Evolutionary conservation across 108 stramenopile genomes (phyloP), one percentile per base, ranked within the genome.

Genomic region (Skeletonema marinoi): DNA sequence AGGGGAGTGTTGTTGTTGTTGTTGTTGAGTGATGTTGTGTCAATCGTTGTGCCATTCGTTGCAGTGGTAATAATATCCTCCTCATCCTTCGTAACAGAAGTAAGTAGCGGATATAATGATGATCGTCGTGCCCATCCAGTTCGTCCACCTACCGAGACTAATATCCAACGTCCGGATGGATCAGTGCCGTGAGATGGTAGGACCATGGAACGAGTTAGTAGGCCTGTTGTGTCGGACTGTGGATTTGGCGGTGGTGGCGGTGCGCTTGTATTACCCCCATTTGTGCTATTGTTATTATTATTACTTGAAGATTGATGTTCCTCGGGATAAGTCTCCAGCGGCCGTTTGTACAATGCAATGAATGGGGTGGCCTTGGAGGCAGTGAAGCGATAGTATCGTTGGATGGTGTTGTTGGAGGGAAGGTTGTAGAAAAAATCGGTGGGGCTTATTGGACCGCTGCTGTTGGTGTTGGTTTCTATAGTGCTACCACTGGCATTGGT

Each of bases 371-470:
- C 54, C 35, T 91, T 83, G 17, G 83, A 90, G 6, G 89, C 78
- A n/a, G 87, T 86, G 82, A 96, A 96, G 36, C 91, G 87, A 78
- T 96, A 96, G 66, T 96, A 96, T 38, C 90, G 83, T 77, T 95
- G 94, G 60, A 95, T 81, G 25, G 89, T 85, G 32, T 88, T 88
- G 76, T 94, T 94, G 73, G 70, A 63, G 5, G 50, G 46, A 17
- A 13, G 50, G 31, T 68, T 72, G 78, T 72, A 79, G 66, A 48
- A 79, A 19, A 72, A 72, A 50, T 72, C 70, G 42, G 65, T 50
- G 65, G 71, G 31, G 32, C 2, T 58, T n/a, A 66, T 48, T 21
- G 35, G 46, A 13, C 58, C 46, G 6, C 63, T 21, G 32, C 16
- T 33, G 30, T 41, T 21, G 6, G 6, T 64, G 31, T 36, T 64